Evolutionary conservation across 208 protist genomes (phyloP).

Genomic region (Trypanosoma theileri): DNA sequence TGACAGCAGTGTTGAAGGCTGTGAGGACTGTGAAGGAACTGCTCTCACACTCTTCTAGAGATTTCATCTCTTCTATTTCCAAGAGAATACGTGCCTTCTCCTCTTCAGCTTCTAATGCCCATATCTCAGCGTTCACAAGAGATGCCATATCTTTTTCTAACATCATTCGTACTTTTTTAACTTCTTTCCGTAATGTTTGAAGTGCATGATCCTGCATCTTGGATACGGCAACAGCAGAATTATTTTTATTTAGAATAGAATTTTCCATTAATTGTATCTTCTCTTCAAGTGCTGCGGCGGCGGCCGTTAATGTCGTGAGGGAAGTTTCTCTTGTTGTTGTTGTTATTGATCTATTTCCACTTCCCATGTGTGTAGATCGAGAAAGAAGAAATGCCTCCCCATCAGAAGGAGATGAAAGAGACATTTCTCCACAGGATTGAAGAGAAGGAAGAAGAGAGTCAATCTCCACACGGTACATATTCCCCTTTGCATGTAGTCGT

Average conservation of each 20-base stretch:
- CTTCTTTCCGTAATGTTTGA: not conserved
- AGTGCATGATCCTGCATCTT: not conserved
- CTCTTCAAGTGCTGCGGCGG: not conserved
- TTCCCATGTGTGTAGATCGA: no score
- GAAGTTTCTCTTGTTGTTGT: not conserved
- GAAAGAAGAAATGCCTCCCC: not conserved
- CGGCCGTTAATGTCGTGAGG: not conserved
- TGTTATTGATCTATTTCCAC: no score
- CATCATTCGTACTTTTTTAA: not conserved
- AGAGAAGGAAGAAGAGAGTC: not conserved
- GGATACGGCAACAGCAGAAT: not conserved
- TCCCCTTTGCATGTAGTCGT: not conserved
- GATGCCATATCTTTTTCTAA: not conserved
- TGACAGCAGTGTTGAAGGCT: not conserved
- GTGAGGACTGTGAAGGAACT: not conserved
- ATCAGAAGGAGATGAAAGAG: not conserved
- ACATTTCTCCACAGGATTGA: not conserved
- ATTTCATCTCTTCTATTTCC: slow-evolving; percentile 7
- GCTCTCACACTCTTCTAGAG: not conserved
- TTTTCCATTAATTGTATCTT: slow-evolving; percentile 13
- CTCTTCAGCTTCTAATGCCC: slow-evolving; percentile 1
- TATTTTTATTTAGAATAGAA: not conserved
- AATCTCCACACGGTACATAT: not conserved
- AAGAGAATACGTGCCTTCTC: slow-evolving; percentile 1
- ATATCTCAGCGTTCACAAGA: not conserved